These are phyloP conservation scores for Colletotrichum simmondsii DNA, from an alignment of 2,329 filamentous ascomycete species.

Conservation along the genomic window DNA sequence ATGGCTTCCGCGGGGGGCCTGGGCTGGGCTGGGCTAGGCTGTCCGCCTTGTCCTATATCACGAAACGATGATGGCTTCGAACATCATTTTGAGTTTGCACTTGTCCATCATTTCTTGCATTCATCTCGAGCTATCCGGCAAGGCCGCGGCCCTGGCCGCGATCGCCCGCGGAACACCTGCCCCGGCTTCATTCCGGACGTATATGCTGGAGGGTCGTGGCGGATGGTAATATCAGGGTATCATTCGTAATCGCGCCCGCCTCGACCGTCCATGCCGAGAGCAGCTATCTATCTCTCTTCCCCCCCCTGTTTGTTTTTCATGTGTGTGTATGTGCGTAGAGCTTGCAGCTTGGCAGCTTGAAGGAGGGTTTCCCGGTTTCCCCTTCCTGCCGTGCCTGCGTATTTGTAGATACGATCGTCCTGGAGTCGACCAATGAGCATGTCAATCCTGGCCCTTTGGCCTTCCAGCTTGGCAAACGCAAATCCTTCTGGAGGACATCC, in stretches of 20 bases:
- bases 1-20: neutral
- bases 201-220: neutral
- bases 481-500: neutral
- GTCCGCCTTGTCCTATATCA: neutral
- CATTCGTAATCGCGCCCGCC: constrained; percentile 22
- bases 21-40: neutral
- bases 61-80: neutral
- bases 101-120: constrained; percentile 6
- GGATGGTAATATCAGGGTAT: constrained; percentile 31
- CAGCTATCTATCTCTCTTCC: neutral
- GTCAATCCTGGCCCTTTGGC: neutral
- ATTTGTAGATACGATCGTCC: neutral
- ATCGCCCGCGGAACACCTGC: constrained; percentile 4
- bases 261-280: neutral
- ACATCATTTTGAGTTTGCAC: neutral
- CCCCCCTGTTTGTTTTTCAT: neutral
- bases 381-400: neutral
- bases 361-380: neutral
- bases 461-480: neutral
- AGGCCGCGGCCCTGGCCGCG: neutral
- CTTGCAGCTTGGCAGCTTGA: neutral
- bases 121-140: neutral
- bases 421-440: neutral
- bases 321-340: neutral
- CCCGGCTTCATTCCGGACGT: constrained; percentile 15